Evolutionary conservation across 192 early-diverging fungal genomes (phyloP).

Genomic region (Mortierella hygrophila): DNA sequence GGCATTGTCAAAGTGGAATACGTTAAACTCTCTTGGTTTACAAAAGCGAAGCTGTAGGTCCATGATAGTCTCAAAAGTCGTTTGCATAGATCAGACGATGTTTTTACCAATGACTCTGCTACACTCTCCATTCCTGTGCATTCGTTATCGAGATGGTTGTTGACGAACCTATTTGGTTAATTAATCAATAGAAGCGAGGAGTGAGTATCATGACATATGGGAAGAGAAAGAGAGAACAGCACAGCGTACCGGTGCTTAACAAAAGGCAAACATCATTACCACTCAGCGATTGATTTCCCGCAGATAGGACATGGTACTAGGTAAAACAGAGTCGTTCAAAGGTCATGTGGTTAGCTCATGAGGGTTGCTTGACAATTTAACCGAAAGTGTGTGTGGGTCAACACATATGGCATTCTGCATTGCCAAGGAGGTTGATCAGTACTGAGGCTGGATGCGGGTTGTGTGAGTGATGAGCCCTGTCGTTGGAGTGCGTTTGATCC

Average conservation of each 20-base stretch:
- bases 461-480: not conserved
- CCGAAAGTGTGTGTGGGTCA: not conserved
- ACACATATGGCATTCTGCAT: not conserved
- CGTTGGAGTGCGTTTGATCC: not conserved
- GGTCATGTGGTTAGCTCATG: too few species aligned
- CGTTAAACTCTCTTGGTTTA: not conserved
- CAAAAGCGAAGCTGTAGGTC: too few species aligned
- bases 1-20: not conserved
- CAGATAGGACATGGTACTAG: conserved; percentile 69
- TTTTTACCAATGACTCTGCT: conserved; percentile 19
- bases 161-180: conserved; percentile 48
- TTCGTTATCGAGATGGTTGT: conserved; percentile 63
- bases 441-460: not conserved
- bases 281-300: conserved; percentile 47
- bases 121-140: conserved; percentile 51
- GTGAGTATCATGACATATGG: not conserved
- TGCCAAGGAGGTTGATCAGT: not conserved
- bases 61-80: too few species aligned
- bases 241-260: not conserved
- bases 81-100: too few species aligned
- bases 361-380: not conserved
- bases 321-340: too few species aligned
- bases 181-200: not conserved
- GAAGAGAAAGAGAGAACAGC: not conserved
- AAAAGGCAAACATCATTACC: not conserved